Conservation (phyloP, 148 eudicot genomes). For the Arbutus unedo region DNA sequence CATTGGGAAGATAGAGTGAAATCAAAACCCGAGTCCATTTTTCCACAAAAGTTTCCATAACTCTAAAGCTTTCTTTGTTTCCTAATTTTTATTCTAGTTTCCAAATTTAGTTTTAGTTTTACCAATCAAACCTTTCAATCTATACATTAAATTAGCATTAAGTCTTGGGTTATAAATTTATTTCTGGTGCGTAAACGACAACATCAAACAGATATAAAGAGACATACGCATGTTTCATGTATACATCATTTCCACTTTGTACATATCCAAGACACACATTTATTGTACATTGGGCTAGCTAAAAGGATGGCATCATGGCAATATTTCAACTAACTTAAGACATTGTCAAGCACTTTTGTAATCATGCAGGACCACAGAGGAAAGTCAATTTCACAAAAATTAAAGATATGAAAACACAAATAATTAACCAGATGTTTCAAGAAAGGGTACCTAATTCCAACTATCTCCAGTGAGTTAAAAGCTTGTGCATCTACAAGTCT, state of each 20-base stretch:
- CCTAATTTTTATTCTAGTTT: no score
- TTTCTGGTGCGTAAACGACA: no score
- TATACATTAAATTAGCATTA: no score
- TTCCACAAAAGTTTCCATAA: no score
- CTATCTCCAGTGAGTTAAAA: conserved; percentile 66
- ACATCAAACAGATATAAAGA: neutral
- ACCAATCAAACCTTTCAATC: no score
- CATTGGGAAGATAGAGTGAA: no score
- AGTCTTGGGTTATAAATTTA: no score
- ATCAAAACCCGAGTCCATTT: no score
- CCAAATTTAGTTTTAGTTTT: no score
- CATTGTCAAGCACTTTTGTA: no score
- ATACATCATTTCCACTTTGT: neutral
- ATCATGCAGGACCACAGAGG: neutral
- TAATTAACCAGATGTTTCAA: neutral
- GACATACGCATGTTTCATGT: neutral
- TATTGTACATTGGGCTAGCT: neutral
- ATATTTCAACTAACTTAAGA: neutral
- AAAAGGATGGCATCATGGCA: conserved; percentile 1
- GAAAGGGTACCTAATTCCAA: conserved; percentile 51
- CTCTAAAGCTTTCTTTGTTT: no score
- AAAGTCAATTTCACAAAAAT: conserved; percentile 4
- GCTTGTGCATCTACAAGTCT: conserved; percentile 20
- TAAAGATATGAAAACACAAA: neutral
- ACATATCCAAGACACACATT: neutral